Evolutionary conservation across 2,329 filamentous ascomycete species (phyloP).

Genomic region (Fusarium coicis): DNA sequence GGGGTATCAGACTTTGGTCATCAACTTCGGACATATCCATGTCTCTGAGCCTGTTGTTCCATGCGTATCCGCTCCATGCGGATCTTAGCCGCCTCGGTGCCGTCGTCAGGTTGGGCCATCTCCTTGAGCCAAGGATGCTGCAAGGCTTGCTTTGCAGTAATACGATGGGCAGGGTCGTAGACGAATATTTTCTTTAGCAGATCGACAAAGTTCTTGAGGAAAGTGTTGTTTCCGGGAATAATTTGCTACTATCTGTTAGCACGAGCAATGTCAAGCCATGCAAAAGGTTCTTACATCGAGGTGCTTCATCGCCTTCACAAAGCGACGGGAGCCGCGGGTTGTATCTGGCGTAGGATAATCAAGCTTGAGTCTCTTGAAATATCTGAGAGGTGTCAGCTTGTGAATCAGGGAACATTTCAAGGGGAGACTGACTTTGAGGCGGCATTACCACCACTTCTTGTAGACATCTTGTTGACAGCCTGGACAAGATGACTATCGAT

Average conservation of each 20-base stretch:
- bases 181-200: conserved; percentile 74
- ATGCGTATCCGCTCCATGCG: conserved; percentile 62
- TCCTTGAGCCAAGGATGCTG: conserved; percentile 77
- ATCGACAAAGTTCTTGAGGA: conserved; percentile 72
- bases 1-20: conserved; percentile 25
- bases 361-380: conserved; percentile 73
- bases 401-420: background rate
- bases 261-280: background rate
- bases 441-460: conserved; percentile 66
- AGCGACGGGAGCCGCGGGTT: conserved; percentile 71
- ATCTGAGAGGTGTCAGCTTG: conserved; percentile 57
- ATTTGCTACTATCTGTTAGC: conserved; percentile 63
- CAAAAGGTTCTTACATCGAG: conserved; percentile 61
- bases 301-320: conserved; percentile 78
- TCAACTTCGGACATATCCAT: conserved; percentile 43
- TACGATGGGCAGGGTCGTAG: conserved; percentile 72
- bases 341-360: conserved; percentile 74
- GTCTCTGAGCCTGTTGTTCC: conserved; percentile 50
- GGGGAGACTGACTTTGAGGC: conserved; percentile 68
- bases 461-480: conserved; percentile 61
- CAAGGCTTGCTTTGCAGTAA: conserved; percentile 73
- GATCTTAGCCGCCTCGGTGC: conserved; percentile 74
- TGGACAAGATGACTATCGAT: conserved; percentile 69
- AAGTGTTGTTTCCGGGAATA: conserved; percentile 68
- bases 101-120: conserved; percentile 70